Evolutionary conservation across 345 rosid genomes (phyloP), one percentile per base, ranked within the genome.

Genomic region (Citrus mangshanensis): DNA sequence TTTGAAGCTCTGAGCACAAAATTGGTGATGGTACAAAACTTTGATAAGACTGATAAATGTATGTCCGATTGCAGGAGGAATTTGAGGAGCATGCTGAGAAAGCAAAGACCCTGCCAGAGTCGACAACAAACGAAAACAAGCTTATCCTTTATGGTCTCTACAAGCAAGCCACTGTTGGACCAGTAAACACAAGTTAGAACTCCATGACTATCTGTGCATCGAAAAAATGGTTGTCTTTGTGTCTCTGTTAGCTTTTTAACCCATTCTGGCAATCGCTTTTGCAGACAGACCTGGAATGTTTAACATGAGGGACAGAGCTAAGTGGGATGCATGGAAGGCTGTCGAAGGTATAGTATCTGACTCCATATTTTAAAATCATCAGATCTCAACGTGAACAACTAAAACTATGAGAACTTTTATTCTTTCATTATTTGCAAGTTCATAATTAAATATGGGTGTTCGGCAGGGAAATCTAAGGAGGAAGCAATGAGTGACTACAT

Each of bases 291-390:
- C 99, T 82, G 99, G 99, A 79, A 87, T 94, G 55, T 93, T 96
- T 83, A 83, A 65, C 92, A 68, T 81, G 91, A 94, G 82, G 90
- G 99, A 92, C 22, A 89, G 89, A 77, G 93, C 94, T 1, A 96
- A 96, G 87, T 96, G 99, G 99, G 99, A 96, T 81, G 98, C 98
- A 30, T 96, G 98, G 99, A 96, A 96, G 89, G 89, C 92, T 59
- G 95, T 91, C 81, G 97, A 96, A 91, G 93, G 99, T 93, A 46
- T 46, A 76, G 22, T 34, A 58, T 42, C 73, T 2, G 16, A 46
- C 12, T 16, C 18, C 7, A 13, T 14, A n/a, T 72, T 76, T 66
- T 12, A 19, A 40, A 49, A 51, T 49, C 22, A 54, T 32, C 21
- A 42, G 21, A 10, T 18, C 9, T 27, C 46, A 25, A 0, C 7